Base-by-base conservation (phyloP, 768 basidiomycete genomes). In the Pisolithus albus region DNA sequence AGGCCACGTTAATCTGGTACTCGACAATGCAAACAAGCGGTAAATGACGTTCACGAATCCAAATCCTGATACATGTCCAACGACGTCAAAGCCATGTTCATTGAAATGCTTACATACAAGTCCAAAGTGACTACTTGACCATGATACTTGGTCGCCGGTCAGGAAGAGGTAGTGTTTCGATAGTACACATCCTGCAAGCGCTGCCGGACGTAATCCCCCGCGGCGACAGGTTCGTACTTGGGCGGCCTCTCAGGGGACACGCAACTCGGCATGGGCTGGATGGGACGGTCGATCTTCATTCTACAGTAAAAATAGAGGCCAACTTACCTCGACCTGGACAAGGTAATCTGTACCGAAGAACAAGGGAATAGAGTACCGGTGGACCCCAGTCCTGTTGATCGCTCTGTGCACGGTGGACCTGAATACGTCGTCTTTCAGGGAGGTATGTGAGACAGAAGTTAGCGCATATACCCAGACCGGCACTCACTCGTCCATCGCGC, bases 321-420 rank as follows among this genome's bases (percentile, higher is more conserved):
- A 45, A 57, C 76, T 7, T 51, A 89, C 89, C 77, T 89, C 83
- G 2, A 95, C 74, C 49, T 70, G 73, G 4, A 92, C 88, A 54
- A 92, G 79, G 61, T 92, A 92, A 63, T 94, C 89, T 13, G 84
- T 86, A 2, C 93, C 92, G 56, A 93, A 92, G 71, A 96, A 95
- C 26, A 93, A 72, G 0, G 93, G 92, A 19, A 93, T 88, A 0
- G 89, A 91, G 65, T 88, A 92, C 23, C 93, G 78, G 21, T 74
- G 70, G 26, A 74, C 70, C 3, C 88, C 86, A 21, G 80, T 82
- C 40, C 81, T 74, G 57, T 93, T 93, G 57, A 90, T 76, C 2
- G 85, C 93, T 42, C 93, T 81, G 65, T 97, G 94, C 1, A 87
- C 75, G 0, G 92, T 94, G 0, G 89, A 92, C 59, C 88, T 90